Evolutionary conservation across 306 rosid species (phyloP), one percentile per base, ranked within the genome.

Genomic region (Oemleria cerasiformis): DNA sequence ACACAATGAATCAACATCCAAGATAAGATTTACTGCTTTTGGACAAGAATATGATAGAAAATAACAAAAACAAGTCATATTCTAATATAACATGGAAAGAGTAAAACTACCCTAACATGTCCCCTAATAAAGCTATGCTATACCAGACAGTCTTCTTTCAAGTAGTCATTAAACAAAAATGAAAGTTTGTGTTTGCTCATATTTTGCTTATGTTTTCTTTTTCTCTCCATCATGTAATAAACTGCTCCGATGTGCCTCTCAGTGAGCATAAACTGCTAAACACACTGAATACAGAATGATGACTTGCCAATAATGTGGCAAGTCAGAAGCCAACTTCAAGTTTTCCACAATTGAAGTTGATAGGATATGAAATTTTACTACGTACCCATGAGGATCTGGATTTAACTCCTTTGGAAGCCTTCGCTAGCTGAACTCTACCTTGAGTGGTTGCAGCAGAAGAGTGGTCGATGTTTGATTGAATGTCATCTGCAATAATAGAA

Each of bases 321-420:
- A 47, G 40, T 71, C 43, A 62, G 38, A 73, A 57, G 19, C 58
- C 60, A 53, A 49, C 36, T 42, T 54, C 25, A 23, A 30, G 14
- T 70, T 60, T 42, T 19, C 51, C 38, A 74, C 61, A 77, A 20
- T 42, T 58, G 51, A 60, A 17, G 14, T 58, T 45, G 73, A 67
- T 66, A 65, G 54, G 53, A 20, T 2, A 13, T 21, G 56, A 53
- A 73, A 30, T 30, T 17, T 44, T 47, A n/a, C 36, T 40, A 74
- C 91, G 86, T 68, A 90, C 96, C 85, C 88, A 90, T 38, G 85
- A 80, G 55, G 65, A 77, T 84, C 53, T 87, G 60, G 86, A 79
- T 81, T 88, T 88, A 69, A 80, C 79, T 74, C 83, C 81, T 80
- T 86, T 90, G 77, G 87, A 79, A 79, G 88, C 94, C 82, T 84